Base-by-base conservation (phyloP, 208 protist species). In the Leishmania martiniquensis region DNA sequence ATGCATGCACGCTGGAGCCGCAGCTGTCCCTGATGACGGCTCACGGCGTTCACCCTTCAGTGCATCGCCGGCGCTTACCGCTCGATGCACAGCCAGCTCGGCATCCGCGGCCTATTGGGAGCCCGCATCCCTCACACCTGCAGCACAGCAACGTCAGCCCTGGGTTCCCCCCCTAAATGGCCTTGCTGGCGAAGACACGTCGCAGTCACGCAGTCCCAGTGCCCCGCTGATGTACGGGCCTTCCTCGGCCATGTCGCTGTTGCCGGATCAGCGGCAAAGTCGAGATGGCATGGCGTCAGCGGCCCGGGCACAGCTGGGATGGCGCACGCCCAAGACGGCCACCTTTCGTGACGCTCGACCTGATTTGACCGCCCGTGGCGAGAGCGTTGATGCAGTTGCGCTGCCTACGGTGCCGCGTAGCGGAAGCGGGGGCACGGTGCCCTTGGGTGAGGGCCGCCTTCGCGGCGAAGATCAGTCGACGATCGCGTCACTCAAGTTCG, bases 31-130 rank as follows among this genome's bases (percentile, higher is more conserved):
- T 6, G 71, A 51, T 1, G 72, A 73, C 22, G 49, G 2, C 51
- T 67, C 78, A 63, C 65, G 66, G 47, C 59, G 54, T 32, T 66
- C 66, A 0, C 69, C 39, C 47, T 69, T 75, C 57, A 54, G 47
- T 4, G 67, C 55, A 0, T 73, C 67, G 34, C 39, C 32, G 5
- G 13, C 72, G 12, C 74, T 49, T 7, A 34, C 45, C 25, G 52
- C 60, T 47, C 68, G 59, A 6, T 68, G 34, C 15, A 39, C 9
- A 37, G 37, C 70, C 17, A 74, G 1, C 20, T 44, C 52, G 17
- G n/a, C 52, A 55, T 57, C 69, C 32, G 51, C 52, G 49, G 34
- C 62, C 25, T 78, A 79, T 67, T 10, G 39, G 10, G 44, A 42
- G 25, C 75, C 75, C n/a, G 34, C n/a, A 4, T 49, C 71, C 2